Evolutionary conservation across 177 flowering plant genomes (phyloP), one percentile per base, ranked within the genome.

Genomic region (Vitis hybrid): DNA sequence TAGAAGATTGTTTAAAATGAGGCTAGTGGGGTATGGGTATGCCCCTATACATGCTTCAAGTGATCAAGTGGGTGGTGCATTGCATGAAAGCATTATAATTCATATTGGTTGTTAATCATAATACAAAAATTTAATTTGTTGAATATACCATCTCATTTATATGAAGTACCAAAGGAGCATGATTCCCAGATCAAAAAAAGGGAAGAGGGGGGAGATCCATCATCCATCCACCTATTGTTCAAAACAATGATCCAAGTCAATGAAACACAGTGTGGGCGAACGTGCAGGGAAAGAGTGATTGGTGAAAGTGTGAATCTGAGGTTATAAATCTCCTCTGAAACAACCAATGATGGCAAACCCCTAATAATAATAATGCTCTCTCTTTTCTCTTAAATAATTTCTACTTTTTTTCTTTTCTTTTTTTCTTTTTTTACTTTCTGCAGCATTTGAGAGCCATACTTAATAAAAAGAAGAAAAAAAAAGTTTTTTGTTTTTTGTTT

Each of bases 271-370:
- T 18, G 55, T 50, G 59, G 48, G 8, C 56, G 51, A 64, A 55
- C 64, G 57, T 39, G 63, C 50, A 64, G 10, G 17, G 19, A 60
- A 54, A 2, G 18, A 69, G 60, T 56, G 52, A 68, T 68, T 68
- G 69, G 61, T 58, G 60, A 4, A 52, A 55, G 70, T 57, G 34
- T 32, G 74, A 4, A 32, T 54, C 30, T 26, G 30, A 26, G 30
- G 68, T 65, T 70, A 62, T 75, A 73, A 75, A 58, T 69, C 68
- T 67, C 56, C 21, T 71, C 84, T 75, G 80, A 65, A 74, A 70
- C 67, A 34, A 19, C 75, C 65, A 80, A 82, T 80, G 79, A 80
- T 82, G 83, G 67, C 85, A 63, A 26, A 75, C 60, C 67, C 74
- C 72, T 59, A 60, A 64, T 68, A 65, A 75, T 73, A 74, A 74